phyloP scores from a whole-genome alignment of 169 alveolate genomes.

The Cryptosporidium felis region DNA sequence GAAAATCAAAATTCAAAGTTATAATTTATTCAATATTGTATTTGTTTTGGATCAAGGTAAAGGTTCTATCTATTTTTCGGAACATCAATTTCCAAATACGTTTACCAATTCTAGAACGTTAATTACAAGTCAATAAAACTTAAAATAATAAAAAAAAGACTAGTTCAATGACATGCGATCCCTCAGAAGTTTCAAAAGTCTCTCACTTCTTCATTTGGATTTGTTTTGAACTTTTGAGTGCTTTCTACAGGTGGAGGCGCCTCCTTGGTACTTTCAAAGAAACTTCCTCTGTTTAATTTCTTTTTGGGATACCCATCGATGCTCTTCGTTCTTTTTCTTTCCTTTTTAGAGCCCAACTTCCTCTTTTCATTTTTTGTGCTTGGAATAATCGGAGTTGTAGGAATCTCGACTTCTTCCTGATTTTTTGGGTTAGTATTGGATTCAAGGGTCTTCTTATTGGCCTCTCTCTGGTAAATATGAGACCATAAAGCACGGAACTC shows the following conservation, averaged over 20 bases:
- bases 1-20: neutral
- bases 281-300: conserved; percentile 23
- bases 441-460: neutral
- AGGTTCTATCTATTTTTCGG: no score
- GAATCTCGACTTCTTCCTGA: neutral
- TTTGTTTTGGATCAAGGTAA: neutral
- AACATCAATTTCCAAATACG: no score
- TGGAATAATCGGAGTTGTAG: neutral
- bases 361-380: conserved; percentile 22
- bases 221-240: neutral
- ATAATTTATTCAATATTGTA: neutral
- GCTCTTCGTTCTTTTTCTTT: conserved; percentile 35
- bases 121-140: neutral
- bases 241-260: neutral
- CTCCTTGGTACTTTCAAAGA: neutral
- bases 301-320: conserved; percentile 20
- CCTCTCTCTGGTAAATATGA: conserved; percentile 28
- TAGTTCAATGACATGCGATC: neutral
- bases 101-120: no score
- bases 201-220: neutral
- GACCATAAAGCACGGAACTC: conserved; percentile 61
- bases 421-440: neutral
- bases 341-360: conserved; percentile 4
- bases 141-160: neutral
- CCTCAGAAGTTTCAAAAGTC: neutral